These are phyloP conservation scores for Pelargonium myrrhifolium DNA, from an alignment of 441 rosid species.

Conservation along the genomic window DNA sequence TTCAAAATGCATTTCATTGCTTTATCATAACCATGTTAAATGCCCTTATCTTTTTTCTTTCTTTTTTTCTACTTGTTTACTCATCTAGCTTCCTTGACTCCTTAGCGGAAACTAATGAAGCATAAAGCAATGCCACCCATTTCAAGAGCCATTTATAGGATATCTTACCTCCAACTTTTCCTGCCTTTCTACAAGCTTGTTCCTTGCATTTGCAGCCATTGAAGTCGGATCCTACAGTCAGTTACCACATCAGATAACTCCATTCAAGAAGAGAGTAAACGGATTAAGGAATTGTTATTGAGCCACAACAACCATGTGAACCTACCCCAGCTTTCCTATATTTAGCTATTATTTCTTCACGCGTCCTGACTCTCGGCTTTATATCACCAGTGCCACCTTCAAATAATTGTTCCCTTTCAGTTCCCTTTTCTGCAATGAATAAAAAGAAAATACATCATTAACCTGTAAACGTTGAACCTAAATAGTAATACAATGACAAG, in stretches of 20 bases:
- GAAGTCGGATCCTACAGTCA: conserved; percentile 49
- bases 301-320: conserved; percentile 5
- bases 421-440: conserved; percentile 32
- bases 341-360: conserved; percentile 48
- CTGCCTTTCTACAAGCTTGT: conserved; percentile 56
- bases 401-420: conserved; percentile 45
- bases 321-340: conserved; percentile 52
- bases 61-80: neutral
- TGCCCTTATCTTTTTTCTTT: too few relatives aligned
- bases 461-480: conserved; percentile 1
- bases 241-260: conserved; percentile 8
- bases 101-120: neutral
- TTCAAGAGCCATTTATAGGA: conserved; percentile 3
- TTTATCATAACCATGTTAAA: too few relatives aligned
- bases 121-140: neutral
- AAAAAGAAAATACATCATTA: conserved; percentile 7
- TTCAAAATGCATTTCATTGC: too few relatives aligned
- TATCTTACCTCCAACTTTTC: conserved; percentile 54
- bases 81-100: neutral
- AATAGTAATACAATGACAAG: neutral
- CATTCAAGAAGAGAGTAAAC: conserved; percentile 4
- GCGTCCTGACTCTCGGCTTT: conserved; percentile 48
- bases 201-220: conserved; percentile 49
- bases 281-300: conserved; percentile 2
- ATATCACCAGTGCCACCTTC: conserved; percentile 35